Evolutionary conservation across 352 stramenopile species (phyloP), one percentile per base, ranked within the genome.

Genomic region (Globisporangium acanthophoron): DNA sequence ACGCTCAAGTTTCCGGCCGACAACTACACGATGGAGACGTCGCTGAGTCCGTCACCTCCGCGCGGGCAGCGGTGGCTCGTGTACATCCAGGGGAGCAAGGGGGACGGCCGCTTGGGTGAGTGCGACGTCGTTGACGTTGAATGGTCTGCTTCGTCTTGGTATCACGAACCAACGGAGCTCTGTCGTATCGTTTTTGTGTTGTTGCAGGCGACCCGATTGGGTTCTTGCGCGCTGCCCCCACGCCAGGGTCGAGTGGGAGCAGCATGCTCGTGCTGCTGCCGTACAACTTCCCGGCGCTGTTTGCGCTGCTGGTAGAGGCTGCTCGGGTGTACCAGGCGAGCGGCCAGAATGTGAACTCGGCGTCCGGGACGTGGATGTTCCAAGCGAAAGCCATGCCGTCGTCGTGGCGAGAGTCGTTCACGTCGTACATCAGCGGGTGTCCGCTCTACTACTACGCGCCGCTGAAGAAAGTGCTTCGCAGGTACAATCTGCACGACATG

Each of bases 401-500:
- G 0, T 86, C 82, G 4, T 96, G 86, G 86, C 69, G 85, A 21
- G 85, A 96, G 49, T 76, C 76, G 1, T 94, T 96, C 54, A 80
- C 82, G 50, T 73, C 85, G 37, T 96, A 96, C 50, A 52, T 96
- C 13, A 79, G 71, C 45, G 72, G 76, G 16, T 85, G 80, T 31
- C 82, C 86, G 33, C 59, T 92, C 7, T 96, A 96, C 57, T 96
- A 96, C 53, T 89, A 89, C 55, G 69, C 78, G 3, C 74, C 85
- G 0, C 63, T 96, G 51, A 92, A 91, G 56, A 94, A 94, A 59
- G 77, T 81, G 7, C 66, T 96, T 31, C 75, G 81, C 48, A 93
- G 90, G 55, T 96, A 94, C 66, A 96, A 94, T 52, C 60, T 96
- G 48, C 86, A 96, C 27, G 85, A 94, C 45, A 87, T 96, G 64